Percentiles rank a stretch among this genome's conserved stretches.
Evolutionary conservation across 1,284 basidiomycete genomes (phyloP).

Genomic region (Leccinum insigne): DNA sequence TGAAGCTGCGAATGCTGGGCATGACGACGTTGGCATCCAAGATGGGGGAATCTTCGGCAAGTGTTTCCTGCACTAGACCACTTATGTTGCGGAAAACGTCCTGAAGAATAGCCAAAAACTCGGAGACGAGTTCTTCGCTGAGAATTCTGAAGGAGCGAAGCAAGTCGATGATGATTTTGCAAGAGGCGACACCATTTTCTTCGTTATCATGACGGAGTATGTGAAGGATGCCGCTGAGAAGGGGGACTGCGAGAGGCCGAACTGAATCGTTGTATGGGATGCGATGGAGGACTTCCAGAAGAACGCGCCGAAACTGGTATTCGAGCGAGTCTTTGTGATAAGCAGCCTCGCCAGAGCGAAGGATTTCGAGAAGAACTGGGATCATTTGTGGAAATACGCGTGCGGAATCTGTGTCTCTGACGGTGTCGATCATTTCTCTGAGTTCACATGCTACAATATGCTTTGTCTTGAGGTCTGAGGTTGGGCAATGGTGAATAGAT

Average conservation of each 20-base stretch:
- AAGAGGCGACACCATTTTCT: constrained; percentile 90
- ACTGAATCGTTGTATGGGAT: constrained; percentile 84
- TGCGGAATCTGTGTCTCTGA: constrained; percentile 79
- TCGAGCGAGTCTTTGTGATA: constrained; percentile 81
- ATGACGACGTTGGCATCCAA: constrained; percentile 60
- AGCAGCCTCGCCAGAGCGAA: constrained; percentile 77
- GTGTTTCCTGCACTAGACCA: constrained; percentile 73
- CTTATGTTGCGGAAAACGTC: constrained; percentile 82
- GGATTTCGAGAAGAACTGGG: constrained; percentile 77
- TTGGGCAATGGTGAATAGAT: constrained; percentile 2
- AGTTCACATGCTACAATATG: constrained; percentile 76
- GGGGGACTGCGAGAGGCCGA: constrained; percentile 65
- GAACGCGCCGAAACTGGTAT: constrained; percentile 83
- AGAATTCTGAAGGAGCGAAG: constrained; percentile 69
- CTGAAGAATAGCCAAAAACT: constrained; percentile 80
- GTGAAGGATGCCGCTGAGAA: constrained; percentile 81
- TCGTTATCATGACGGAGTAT: constrained; percentile 93
- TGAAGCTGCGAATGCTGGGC: constrained; percentile 87
- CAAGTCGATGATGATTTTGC: constrained; percentile 92
- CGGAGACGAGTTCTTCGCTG: constrained; percentile 76
- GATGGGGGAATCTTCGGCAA: constrained; percentile 61
- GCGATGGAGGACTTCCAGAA: constrained; percentile 89
- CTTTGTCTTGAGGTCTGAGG: constrained; percentile 68
- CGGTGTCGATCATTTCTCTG: constrained; percentile 84
- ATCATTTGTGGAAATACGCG: constrained; percentile 74